These are phyloP conservation scores for Oryza punctata DNA, from an alignment of 176 grass and related monocot species.

Conservation along the genomic window DNA sequence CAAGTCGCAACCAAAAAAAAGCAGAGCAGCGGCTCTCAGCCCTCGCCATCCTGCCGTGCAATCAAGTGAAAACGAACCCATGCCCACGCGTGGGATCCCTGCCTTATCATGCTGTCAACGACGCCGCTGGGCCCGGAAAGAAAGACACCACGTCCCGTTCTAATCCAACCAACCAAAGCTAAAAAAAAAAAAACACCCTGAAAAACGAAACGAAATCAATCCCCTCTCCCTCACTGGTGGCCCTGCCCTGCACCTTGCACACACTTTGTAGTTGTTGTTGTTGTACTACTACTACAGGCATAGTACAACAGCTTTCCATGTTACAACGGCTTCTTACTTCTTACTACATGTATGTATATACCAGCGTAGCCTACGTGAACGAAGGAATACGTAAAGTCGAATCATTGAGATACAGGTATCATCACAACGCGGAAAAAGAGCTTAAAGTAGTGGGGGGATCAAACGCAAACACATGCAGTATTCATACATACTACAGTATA, in stretches of 20 bases:
- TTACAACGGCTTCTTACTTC: background rate
- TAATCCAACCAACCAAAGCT: background rate
- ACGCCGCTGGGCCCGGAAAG: background rate
- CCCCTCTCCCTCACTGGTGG: no score
- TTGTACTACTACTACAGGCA: background rate
- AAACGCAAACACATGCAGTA: background rate
- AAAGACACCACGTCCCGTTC: background rate
- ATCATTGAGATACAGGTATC: conserved; percentile 12
- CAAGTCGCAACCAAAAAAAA: background rate
- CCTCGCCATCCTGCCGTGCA: background rate
- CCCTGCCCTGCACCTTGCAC: no score
- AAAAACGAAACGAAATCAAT: background rate
- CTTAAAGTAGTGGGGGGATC: conserved; percentile 14
- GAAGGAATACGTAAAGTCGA: background rate
- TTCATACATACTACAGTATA: background rate
- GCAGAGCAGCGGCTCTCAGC: background rate
- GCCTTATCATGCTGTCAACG: background rate
- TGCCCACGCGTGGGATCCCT: background rate
- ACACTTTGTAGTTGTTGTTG: no score
- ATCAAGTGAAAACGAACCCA: background rate
- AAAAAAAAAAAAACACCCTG: background rate
- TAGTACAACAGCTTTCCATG: background rate
- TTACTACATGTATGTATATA: background rate
- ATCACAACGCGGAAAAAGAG: conserved; percentile 32
- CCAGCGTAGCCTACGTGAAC: background rate